A percentile compares a stretch with the other conserved stretches of the same genome.
Evolutionary conservation across 163 green algal species (phyloP).

Genomic region (Chloromonas sp.): DNA sequence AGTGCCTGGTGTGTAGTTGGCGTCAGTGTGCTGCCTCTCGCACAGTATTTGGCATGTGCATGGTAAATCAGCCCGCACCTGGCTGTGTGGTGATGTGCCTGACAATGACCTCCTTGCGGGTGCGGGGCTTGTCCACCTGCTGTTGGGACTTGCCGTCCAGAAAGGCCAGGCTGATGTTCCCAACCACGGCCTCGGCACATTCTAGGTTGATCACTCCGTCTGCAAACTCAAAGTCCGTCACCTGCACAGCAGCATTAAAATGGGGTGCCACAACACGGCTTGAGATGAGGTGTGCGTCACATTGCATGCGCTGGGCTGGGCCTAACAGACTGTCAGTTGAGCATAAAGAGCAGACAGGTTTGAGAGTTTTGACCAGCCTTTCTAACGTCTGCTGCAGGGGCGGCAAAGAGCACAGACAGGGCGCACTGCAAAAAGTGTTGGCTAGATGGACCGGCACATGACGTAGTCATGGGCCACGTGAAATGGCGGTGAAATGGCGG

Average conservation of each 20-base stretch:
- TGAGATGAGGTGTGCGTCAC: too few species aligned
- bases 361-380: too few species aligned
- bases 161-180: slow-evolving; percentile 58
- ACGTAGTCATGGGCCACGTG: too few species aligned
- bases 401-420: too few species aligned
- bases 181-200: slow-evolving; percentile 66
- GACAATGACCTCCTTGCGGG: slow-evolving; percentile 56
- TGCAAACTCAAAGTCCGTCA: slow-evolving; percentile 57
- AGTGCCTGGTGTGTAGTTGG: background rate
- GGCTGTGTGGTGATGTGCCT: slow-evolving; percentile 68
- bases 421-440: too few species aligned
- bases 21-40: background rate
- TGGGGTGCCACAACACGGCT: too few species aligned
- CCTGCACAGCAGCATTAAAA: slow-evolving; percentile 23
- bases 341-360: too few species aligned
- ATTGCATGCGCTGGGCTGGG: too few species aligned
- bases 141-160: slow-evolving; percentile 68
- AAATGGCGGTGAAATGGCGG: too few species aligned
- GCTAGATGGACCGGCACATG: too few species aligned
- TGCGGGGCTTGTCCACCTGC: slow-evolving; percentile 39
- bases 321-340: too few species aligned
- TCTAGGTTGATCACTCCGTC: slow-evolving; percentile 52
- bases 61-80: slow-evolving; percentile 14
- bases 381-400: too few species aligned
- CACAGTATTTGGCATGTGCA: background rate